Base-by-base conservation (phyloP, 2,329 filamentous ascomycete genomes). In the Escovopsis sp. region DNA sequence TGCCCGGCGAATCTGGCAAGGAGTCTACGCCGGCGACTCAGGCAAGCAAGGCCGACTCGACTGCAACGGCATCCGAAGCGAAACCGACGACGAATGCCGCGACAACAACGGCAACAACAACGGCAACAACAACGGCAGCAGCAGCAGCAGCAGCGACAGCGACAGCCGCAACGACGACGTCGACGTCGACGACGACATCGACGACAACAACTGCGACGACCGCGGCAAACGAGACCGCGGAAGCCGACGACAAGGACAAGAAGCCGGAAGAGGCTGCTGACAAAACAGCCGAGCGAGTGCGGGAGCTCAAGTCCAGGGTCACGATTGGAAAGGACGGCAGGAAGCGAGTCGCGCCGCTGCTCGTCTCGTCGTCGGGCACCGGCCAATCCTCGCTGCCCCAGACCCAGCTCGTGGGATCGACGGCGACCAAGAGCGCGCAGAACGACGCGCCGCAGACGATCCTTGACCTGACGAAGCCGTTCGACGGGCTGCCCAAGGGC, bases 301-400 rank as follows among this genome's bases (percentile, higher is more conserved):
- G 66, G 48, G 68, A 68, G 53, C 63, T 96, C 49, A 96, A 96
- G 62, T 85, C 89, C 48, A 76, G 91, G 41, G 88, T 96, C 4
- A 95, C 89, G 0, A 81, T 95, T 46, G 94, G 86, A 0, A 96
- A 95, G 59, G 89, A 98, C 50, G 91, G 91, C 28, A 96, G 91
- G 65, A 98, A 98, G 65, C 77, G 91, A 43, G 89, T 98, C 43
- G 85, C 87, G 4, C 91, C 91, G 2, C 69, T 98, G 49, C 70
- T 98, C 11, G 85, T 98, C 6, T 94, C 89, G 1, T 87, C 86
- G 0, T 89, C 88, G 8, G 86, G 85, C 3, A 84, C 82, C 1
- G 85, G 85, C 10, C 80, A 88, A 55, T 93, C 88, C 1, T 94
- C 88, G 12, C 66, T 95, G 11, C 89, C 89, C 1, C 85, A 94